These are phyloP conservation scores for Penicillium macrosclerotiorum DNA, from an alignment of 495 filamentous ascomycete species.

Conservation along the genomic window DNA sequence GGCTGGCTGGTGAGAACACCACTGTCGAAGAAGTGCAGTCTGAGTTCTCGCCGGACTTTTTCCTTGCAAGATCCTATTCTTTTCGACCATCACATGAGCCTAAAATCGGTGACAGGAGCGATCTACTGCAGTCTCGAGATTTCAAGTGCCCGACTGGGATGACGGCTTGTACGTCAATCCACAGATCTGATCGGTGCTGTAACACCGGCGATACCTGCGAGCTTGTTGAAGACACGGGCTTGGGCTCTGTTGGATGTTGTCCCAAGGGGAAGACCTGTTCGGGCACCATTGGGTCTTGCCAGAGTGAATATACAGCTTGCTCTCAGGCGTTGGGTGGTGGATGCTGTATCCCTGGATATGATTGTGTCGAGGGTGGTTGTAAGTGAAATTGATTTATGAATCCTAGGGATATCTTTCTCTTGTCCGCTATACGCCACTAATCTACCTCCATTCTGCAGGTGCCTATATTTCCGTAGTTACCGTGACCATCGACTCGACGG, in stretches of 20 bases:
- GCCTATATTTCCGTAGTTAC: constrained; percentile 47
- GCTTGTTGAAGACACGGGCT: constrained; percentile 66
- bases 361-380: constrained; percentile 81
- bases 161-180: constrained; percentile 62
- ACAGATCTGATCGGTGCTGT: constrained; percentile 77
- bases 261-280: constrained; percentile 66
- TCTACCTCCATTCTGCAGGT: too few species aligned
- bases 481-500: constrained; percentile 44
- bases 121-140: constrained; percentile 32
- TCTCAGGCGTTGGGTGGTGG: constrained; percentile 70
- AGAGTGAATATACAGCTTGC: constrained; percentile 64
- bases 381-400: too few species aligned
- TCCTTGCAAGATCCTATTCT: constrained; percentile 27
- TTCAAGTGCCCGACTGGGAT: constrained; percentile 78
- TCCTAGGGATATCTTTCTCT: too few species aligned
- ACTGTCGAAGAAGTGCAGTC: neutral
- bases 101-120: neutral
- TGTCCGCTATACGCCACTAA: neutral
- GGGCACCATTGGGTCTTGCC: constrained; percentile 62
- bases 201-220: constrained; percentile 63
- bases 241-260: constrained; percentile 85
- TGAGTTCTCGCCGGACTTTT: constrained; percentile 6
- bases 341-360: constrained; percentile 81
- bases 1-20: neutral
- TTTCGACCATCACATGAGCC: constrained; percentile 34